A percentile compares a stretch with the other conserved stretches of the same genome.
phyloP scores from a whole-genome alignment of 345 rosid genomes.

The Excoecaria agallocha region DNA sequence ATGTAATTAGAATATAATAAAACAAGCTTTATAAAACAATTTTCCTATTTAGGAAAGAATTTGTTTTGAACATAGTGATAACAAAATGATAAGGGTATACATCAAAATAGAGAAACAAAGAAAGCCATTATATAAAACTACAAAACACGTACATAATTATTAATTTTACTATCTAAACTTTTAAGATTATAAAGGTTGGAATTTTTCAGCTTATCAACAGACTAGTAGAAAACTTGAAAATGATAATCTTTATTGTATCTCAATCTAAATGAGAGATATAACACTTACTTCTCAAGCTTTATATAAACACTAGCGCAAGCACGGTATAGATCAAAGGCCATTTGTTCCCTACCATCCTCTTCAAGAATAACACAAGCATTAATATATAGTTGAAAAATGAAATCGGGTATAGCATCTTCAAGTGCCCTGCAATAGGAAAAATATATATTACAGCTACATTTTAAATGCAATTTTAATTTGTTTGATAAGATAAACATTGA shows the following conservation, averaged over 20 bases:
- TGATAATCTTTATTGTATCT: neutral
- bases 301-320: no score
- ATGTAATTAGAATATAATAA: no score
- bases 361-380: constrained; percentile 79
- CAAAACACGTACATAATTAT: neutral
- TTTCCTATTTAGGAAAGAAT: neutral
- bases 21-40: neutral
- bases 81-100: neutral
- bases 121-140: neutral
- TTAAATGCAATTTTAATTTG: neutral
- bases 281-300: no score
- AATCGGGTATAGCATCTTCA: constrained; percentile 75
- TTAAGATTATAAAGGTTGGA: neutral
- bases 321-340: no score
- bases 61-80: neutral
- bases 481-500: neutral
- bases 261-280: neutral
- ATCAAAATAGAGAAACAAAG: neutral
- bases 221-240: neutral
- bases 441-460: constrained; percentile 7
- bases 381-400: constrained; percentile 69
- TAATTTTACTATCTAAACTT: neutral
- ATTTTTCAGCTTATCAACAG: constrained; percentile 10
- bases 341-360: no score
- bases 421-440: constrained; percentile 48